Conservation (phyloP, 345 rosid species). For the Erodium maritimum region DNA sequence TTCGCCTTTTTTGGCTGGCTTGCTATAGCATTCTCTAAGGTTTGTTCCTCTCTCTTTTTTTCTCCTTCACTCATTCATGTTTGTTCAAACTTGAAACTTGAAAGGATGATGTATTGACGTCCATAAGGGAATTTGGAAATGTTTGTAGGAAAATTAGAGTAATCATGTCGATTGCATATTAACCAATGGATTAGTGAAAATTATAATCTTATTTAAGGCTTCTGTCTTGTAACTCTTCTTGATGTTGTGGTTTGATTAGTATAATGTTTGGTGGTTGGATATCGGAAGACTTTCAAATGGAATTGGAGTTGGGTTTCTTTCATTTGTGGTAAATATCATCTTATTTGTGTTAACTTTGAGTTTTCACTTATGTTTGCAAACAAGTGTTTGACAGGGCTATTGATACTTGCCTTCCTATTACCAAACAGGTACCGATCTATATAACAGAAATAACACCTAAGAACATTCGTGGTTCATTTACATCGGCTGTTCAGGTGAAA, state of each 20-base stretch:
- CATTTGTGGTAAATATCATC: not conserved
- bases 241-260: not conserved
- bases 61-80: too few relatives aligned
- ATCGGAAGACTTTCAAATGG: not conserved
- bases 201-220: too few relatives aligned
- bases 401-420: not conserved
- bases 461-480: slow-evolving; percentile 27
- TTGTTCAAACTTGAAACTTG: too few relatives aligned
- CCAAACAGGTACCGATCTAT: slow-evolving; percentile 27
- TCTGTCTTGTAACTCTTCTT: too few relatives aligned
- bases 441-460: slow-evolving; percentile 42
- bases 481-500: slow-evolving; percentile 29
- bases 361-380: not conserved
- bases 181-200: too few relatives aligned
- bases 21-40: too few relatives aligned
- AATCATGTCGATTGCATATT: too few relatives aligned
- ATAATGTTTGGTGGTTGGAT: not conserved
- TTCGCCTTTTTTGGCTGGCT: too few relatives aligned
- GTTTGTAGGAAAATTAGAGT: too few relatives aligned
- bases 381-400: not conserved
- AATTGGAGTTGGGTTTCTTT: not conserved
- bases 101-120: too few relatives aligned
- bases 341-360: too few relatives aligned
- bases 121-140: not conserved
- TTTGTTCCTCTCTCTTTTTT: too few relatives aligned